Evolutionary conservation across 129 eudicot species (phyloP), one percentile per base, ranked within the genome.

Genomic region (Saussurea involucrata): DNA sequence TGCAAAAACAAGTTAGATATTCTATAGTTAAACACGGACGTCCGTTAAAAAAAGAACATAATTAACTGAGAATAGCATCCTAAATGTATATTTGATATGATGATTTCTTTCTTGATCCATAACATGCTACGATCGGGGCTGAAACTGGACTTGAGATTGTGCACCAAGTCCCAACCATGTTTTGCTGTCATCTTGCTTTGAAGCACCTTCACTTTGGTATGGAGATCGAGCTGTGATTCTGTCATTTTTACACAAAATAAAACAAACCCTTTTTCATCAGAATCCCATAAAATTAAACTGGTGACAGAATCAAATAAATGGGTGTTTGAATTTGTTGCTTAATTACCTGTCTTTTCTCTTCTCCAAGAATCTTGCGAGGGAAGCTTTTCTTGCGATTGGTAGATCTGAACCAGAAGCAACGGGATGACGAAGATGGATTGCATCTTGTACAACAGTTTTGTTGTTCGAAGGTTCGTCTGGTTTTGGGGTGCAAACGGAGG

Each of bases 311-410:
- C 0, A 8, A 28, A 12, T 6, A 22, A 61, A 13, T 8, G 2
- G 74, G 36, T 34, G 2, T 63, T 36, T 33, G 0, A 1, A 27
- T 20, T 68, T 53, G 64, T 15, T 22, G n/a, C 28, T 31, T 42
- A 37, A 78, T 17, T 78, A 87, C 88, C 92, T 87, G 58, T 93
- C 96, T 72, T 90, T 90, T 79, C 98, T 85, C 85, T 94, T 94
- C 90, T 94, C 97, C 78, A 94, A 81, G 80, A 94, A 94, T 67
- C 98, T 86, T 9, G 88, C 84, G 18, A 94, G 88, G 0, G 98
- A 94, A 69, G 90, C 90, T 79, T 89, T 90, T 88, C 98, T 93
- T 11, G 93, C 95, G 79, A 93, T 88, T 5, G 98, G 98, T 75
- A 94, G 88, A 89, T 91, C 98, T 87, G 65, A 60, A 60, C 25